Conservation (phyloP, 1,139 yeast species). For the Hansenula sp. region DNA sequence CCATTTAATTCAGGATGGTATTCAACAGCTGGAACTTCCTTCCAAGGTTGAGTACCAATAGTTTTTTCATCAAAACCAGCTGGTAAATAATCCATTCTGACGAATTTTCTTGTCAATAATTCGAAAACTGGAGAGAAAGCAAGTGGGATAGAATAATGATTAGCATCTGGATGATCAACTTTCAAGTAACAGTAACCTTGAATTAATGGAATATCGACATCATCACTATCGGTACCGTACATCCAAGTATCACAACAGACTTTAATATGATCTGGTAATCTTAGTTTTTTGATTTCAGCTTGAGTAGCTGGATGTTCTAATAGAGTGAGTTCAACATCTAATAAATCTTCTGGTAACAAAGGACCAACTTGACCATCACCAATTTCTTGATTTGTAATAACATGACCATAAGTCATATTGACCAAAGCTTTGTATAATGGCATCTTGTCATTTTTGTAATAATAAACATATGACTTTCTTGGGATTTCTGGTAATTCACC, state of each 20-base stretch:
- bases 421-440: constrained; percentile 71
- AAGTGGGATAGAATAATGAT: constrained; percentile 81
- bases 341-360: constrained; percentile 64
- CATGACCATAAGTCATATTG: constrained; percentile 59
- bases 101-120: constrained; percentile 55
- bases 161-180: constrained; percentile 71
- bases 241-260: constrained; percentile 84
- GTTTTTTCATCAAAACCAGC: constrained; percentile 63
- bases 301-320: constrained; percentile 51
- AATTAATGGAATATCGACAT: constrained; percentile 40
- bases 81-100: constrained; percentile 78
- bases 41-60: constrained; percentile 53
- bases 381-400: constrained; percentile 52
- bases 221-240: constrained; percentile 70
- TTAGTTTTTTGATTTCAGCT: constrained; percentile 63
- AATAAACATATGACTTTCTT: constrained; percentile 65
- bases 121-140: constrained; percentile 82
- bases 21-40: constrained; percentile 57
- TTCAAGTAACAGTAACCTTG: constrained; percentile 79
- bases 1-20: constrained; percentile 74
- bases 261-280: constrained; percentile 47
- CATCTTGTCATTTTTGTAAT: constrained; percentile 48
- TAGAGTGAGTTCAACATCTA: constrained; percentile 47
- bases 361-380: constrained; percentile 67
- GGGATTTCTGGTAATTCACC: constrained; percentile 51